These are phyloP conservation scores for Fraxinus pennsylvanica DNA, from an alignment of 257 asterid species.

Conservation along the genomic window DNA sequence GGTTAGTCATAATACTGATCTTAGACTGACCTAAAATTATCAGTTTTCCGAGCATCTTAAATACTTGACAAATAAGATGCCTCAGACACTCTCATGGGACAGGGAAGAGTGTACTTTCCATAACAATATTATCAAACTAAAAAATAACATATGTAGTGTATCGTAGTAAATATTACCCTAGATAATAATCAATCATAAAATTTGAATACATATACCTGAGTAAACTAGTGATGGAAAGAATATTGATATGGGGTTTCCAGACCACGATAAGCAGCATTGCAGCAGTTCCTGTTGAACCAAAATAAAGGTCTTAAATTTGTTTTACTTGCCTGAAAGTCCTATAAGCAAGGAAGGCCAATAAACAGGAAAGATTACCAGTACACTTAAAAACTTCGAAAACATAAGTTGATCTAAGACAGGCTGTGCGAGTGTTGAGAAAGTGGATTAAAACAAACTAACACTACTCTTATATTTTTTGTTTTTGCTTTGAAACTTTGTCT, in stretches of 20 bases:
- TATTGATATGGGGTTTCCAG: constrained; percentile 75
- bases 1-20: constrained; percentile 1
- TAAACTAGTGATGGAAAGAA: constrained; percentile 68
- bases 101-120: constrained; percentile 3
- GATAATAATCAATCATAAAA: constrained; percentile 24
- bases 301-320: constrained; percentile 16
- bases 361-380: constrained; percentile 15
- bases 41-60: constrained; percentile 15
- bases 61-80: not conserved
- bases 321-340: constrained; percentile 13
- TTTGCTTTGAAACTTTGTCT: not conserved
- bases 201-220: constrained; percentile 59
- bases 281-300: constrained; percentile 75
- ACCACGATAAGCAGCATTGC: constrained; percentile 89
- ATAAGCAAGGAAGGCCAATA: constrained; percentile 24
- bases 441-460: not conserved
- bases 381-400: constrained; percentile 18
- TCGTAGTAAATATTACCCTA: not conserved
- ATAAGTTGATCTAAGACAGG: not conserved
- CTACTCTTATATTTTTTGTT: too few relatives aligned
- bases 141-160: not conserved
- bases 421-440: not conserved
- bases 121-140: constrained; percentile 15
- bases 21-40: constrained; percentile 17
- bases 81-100: constrained; percentile 14